Conservation (phyloP, 176 grass and related monocot genomes). For the Aegilops tauschii region DNA sequence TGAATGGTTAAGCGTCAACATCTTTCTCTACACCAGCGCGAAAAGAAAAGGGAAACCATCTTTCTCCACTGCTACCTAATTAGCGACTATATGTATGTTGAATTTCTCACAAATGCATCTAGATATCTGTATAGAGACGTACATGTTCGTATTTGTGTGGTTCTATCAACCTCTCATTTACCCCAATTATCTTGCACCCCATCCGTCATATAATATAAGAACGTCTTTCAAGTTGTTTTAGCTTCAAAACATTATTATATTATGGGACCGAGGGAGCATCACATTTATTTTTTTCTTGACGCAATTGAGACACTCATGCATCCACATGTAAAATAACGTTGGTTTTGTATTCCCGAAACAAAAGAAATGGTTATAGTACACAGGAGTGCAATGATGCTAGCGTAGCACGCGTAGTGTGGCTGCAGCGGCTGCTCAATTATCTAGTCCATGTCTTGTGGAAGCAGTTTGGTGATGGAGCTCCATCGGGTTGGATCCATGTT, state of each 20-base stretch:
- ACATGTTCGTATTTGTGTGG: not conserved
- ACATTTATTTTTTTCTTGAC: no score
- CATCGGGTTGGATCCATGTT: conserved; percentile 8
- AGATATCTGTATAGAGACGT: not conserved
- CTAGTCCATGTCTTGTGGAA: no score
- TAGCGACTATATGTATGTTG: not conserved
- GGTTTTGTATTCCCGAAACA: no score
- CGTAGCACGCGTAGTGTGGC: not conserved
- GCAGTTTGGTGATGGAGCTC: not conserved
- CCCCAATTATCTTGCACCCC: no score
- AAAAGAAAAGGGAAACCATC: no score
- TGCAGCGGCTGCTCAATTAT: no score
- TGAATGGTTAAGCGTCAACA: not conserved
- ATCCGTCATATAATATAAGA: no score
- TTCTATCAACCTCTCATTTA: not conserved
- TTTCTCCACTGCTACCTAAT: not conserved
- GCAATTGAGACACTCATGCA: no score
- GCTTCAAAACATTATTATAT: no score
- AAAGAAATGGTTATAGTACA: not conserved
- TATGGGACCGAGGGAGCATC: no score
- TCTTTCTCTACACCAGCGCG: not conserved
- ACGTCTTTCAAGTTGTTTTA: no score
- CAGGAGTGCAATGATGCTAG: not conserved
- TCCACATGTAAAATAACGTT: no score
- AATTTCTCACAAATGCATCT: not conserved